Evolutionary conservation across 2,329 filamentous ascomycete species (phyloP).

Genomic region (Beauveria sp.): DNA sequence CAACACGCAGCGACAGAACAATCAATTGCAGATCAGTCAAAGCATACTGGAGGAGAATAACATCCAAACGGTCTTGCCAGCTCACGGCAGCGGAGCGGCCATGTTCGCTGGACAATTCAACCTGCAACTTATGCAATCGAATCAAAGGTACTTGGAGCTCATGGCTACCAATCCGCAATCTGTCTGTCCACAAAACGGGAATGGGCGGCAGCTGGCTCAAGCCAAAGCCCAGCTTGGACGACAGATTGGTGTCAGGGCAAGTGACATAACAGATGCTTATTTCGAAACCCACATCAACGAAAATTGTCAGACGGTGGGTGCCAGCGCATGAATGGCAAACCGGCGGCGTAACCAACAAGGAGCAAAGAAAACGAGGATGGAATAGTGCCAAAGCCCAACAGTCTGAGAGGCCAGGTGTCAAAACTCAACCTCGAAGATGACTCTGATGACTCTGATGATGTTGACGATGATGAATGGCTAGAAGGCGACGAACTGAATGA

Average conservation of each 20-base stretch:
- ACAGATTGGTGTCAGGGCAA: neutral
- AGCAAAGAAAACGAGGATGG: neutral
- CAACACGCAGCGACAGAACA: neutral
- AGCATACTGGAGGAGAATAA: neutral
- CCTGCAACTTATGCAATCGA: neutral
- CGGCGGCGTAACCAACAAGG: neutral
- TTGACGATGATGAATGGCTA: too few species aligned
- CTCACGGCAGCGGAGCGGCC: slow-evolving; percentile 1
- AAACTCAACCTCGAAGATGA: too few species aligned
- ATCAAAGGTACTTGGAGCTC: slow-evolving; percentile 1
- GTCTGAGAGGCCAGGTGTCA: too few species aligned
- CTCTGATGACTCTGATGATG: too few species aligned
- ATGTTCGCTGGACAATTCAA: neutral
- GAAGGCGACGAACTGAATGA: too few species aligned
- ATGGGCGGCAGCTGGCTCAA: neutral
- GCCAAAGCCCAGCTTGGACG: neutral
- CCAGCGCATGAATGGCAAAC: neutral
- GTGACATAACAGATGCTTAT: neutral
- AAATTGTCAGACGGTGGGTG: neutral
- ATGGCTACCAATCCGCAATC: neutral
- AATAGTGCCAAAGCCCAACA: too few species aligned
- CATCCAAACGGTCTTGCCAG: neutral
- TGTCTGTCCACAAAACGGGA: neutral
- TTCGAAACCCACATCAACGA: neutral
- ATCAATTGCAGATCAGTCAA: neutral